Percentiles rank a stretch among this genome's conserved stretches.
Evolutionary conservation across 2,329 filamentous ascomycete genomes (phyloP).

Genomic region (Bipolaris victoriae): DNA sequence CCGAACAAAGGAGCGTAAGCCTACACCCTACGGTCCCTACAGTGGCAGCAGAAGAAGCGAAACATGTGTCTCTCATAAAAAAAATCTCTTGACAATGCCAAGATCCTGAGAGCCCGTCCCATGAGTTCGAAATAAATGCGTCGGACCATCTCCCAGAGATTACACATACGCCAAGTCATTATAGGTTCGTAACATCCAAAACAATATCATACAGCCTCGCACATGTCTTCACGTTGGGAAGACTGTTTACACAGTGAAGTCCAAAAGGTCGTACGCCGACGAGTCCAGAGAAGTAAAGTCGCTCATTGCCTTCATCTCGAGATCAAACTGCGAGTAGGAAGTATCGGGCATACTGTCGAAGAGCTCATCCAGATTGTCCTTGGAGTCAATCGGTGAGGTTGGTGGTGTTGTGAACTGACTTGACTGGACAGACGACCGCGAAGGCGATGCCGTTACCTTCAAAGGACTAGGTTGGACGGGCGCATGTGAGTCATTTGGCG

Average conservation of each 20-base stretch:
- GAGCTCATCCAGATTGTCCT: constrained; percentile 44
- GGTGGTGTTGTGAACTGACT: constrained; percentile 48
- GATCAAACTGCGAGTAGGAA: constrained; percentile 46
- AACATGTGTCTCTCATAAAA: constrained; percentile 20
- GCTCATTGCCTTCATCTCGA: constrained; percentile 49
- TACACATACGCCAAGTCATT: constrained; percentile 17
- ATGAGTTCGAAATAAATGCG: constrained; percentile 14
- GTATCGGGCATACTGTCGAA: constrained; percentile 41
- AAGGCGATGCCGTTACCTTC: constrained; percentile 42
- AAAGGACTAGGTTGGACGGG: constrained; percentile 32
- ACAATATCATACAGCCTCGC: constrained; percentile 40
- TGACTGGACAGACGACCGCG: constrained; percentile 44
- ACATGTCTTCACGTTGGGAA: constrained; percentile 1
- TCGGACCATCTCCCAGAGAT: constrained; percentile 18
- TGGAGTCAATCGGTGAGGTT: constrained; percentile 43
- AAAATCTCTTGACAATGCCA: constrained; percentile 7
- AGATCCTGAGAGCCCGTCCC: constrained; percentile 12
- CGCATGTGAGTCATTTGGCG: constrained; percentile 22
- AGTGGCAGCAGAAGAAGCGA: constrained; percentile 19
- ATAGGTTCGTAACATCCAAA: constrained; percentile 17
- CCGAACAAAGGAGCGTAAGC: constrained; percentile 21
- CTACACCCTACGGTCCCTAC: constrained; percentile 20
- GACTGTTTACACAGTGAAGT: constrained; percentile 39
- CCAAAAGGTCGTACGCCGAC: constrained; percentile 42
- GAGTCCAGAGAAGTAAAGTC: constrained; percentile 43